Conservation (phyloP, 768 basidiomycete species). For the Suillus fuscotomentosus region DNA sequence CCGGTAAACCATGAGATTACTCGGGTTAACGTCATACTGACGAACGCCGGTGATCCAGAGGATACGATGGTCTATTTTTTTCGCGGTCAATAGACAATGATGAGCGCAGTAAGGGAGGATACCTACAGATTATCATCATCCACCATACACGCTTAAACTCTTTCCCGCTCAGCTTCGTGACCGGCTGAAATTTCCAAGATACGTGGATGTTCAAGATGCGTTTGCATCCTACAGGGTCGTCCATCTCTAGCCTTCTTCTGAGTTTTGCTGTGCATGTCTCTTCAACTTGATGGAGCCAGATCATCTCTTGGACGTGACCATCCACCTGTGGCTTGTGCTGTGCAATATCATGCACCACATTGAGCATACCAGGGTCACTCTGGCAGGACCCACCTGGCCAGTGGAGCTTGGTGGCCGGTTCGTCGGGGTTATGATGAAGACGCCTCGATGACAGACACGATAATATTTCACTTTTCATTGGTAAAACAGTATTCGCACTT, state of each 20-base stretch:
- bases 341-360: not conserved
- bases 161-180: not conserved
- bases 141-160: not conserved
- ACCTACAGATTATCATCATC: not conserved
- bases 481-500: not conserved
- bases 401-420: not conserved
- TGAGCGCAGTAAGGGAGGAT: not conserved
- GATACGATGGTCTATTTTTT: constrained; percentile 21
- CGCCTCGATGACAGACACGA: not conserved
- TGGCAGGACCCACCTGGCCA: constrained; percentile 12
- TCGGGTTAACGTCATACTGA: constrained; percentile 31
- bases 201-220: constrained; percentile 6
- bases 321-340: not conserved
- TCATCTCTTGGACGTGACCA: not conserved
- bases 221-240: not conserved
- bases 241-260: not conserved
- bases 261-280: not conserved
- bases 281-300: not conserved
- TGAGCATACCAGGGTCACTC: not conserved
- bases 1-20: constrained; percentile 31
- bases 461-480: not conserved
- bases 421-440: not conserved
- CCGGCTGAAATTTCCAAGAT: not conserved
- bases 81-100: not conserved
- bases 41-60: constrained; percentile 25